These are phyloP conservation scores for Botrytis fabae DNA, from an alignment of 2,329 filamentous ascomycete genomes.

Conservation along the genomic window DNA sequence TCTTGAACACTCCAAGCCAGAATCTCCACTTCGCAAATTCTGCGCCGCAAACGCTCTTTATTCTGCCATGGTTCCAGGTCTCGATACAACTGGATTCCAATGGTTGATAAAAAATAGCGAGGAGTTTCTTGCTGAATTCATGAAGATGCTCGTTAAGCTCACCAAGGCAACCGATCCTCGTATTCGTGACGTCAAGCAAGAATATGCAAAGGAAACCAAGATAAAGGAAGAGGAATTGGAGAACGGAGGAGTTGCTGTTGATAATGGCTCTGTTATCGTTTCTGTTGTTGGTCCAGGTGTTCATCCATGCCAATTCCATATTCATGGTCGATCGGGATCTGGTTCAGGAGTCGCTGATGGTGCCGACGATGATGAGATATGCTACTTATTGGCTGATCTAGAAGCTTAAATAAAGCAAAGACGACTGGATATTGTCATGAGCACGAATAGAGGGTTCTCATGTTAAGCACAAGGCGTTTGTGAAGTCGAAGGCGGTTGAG, in stretches of 20 bases:
- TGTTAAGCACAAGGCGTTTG: not conserved
- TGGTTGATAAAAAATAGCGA: slow-evolving; percentile 19
- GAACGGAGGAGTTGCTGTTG: not conserved
- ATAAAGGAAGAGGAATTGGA: slow-evolving; percentile 7
- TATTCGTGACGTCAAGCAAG: slow-evolving; percentile 26
- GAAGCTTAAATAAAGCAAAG: not conserved
- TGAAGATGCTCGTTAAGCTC: slow-evolving; percentile 23
- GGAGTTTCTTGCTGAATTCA: slow-evolving; percentile 27
- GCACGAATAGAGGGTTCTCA: not conserved
- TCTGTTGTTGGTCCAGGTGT: slow-evolving; percentile 10
- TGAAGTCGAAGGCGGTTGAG: not conserved
- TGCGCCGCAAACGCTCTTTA: slow-evolving; percentile 24
- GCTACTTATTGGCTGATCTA: not conserved
- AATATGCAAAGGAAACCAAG: not conserved
- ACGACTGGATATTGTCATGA: not conserved
- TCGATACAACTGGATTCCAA: not conserved
- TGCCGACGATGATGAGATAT: not conserved
- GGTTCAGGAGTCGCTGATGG: not conserved
- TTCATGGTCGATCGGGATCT: slow-evolving; percentile 13
- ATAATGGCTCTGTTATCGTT: no score
- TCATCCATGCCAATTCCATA: slow-evolving; percentile 27
- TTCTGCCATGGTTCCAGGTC: slow-evolving; percentile 19
- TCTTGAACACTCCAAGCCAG: slow-evolving; percentile 21
- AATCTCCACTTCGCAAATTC: slow-evolving; percentile 30
- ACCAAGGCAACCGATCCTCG: slow-evolving; percentile 29